Evolutionary conservation across 1,284 basidiomycete genomes (phyloP).

Genomic region (Trichosporon faecale): DNA sequence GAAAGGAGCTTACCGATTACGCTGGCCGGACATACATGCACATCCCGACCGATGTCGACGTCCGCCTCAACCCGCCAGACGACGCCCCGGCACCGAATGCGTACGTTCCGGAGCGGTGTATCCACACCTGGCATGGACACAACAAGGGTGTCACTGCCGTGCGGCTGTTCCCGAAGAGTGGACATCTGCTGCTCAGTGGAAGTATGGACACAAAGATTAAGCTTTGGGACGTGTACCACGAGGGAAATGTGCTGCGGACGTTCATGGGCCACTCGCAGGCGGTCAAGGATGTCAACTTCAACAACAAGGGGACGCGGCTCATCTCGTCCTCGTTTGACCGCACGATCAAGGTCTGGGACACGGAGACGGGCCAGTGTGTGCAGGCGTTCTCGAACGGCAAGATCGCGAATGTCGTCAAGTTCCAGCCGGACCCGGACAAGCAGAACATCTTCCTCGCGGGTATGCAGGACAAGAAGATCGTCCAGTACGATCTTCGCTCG

Average conservation of each 20-base stretch:
- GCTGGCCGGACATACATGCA: conserved; percentile 98
- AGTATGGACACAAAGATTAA: conserved; percentile 99
- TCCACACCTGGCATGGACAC: conserved; percentile 98
- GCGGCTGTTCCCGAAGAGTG: conserved; percentile 85
- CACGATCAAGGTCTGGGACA: conserved; percentile 98
- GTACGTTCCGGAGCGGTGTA: conserved; percentile 87
- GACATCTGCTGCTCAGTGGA: conserved; percentile 86
- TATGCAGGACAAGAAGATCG: conserved; percentile 99
- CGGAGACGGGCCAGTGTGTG: conserved; percentile 90
- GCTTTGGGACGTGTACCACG: conserved; percentile 98
- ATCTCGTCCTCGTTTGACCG: conserved; percentile 92
- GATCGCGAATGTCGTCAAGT: conserved; percentile 89
- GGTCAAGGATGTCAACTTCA: conserved; percentile 93
- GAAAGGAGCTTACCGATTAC: conserved; percentile 94
- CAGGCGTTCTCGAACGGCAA: conserved; percentile 95
- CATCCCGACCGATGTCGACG: conserved; percentile 66
- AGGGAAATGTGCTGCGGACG: conserved; percentile 92
- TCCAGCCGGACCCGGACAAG: conserved; percentile 94
- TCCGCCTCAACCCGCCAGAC: conserved; percentile 61
- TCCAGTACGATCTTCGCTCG: conserved; percentile 91
- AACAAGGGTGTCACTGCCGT: conserved; percentile 94
- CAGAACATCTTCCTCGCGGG: conserved; percentile 95
- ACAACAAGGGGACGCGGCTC: conserved; percentile 85
- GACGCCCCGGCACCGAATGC: conserved; percentile 84
- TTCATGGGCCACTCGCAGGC: conserved; percentile 97